Evolutionary conservation across 306 rosid genomes (phyloP), one percentile per base, ranked within the genome.

Genomic region (Fragaria ananassa): DNA sequence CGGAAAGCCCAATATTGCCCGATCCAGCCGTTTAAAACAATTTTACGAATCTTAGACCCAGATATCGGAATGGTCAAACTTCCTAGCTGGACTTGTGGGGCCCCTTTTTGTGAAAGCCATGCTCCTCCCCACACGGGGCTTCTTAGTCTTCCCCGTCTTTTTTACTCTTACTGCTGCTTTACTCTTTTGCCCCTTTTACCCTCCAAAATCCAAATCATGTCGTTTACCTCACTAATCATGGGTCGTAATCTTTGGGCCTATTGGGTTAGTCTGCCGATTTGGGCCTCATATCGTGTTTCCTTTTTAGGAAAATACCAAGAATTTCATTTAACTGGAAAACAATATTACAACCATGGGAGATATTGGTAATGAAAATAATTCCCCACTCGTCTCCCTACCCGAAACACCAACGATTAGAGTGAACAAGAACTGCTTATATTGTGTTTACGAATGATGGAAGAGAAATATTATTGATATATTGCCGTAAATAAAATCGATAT

Each of bases 61-160:
- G 11, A 23, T 1, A 15, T 12, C 34, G 74, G 34, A 42, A 78
- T 64, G 67, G 86, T 83, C 86, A 83, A 84, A 84, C 70, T 45
- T 61, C 70, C 45, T 46, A 35, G 71, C 58, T 73, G 60, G 60
- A 56, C 63, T 31, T 62, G 84, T 74, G 78, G 82, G 25, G 14
- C 47, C 84, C 47, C 74, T 80, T 80, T 73, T 76, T 62, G 78
- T 44, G 79, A 84, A 74, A 75, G 75, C 81, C 68, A 71, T 78
- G 83, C 86, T 79, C 81, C 14, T 3, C 78, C 71, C 75, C 86
- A 83, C 86, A 83, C 86, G 86, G 86, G 74, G 83, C 50, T 8
- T 75, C 53, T 68, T 60, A 3, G 76, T 62, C 27, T 19, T 37
- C 54, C 51, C 21, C 72, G 13, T 41, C 56, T 53, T 39, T 42